Base-by-base conservation (phyloP, 2,329 filamentous ascomycete genomes). In the Fusarium oligoseptatum region DNA sequence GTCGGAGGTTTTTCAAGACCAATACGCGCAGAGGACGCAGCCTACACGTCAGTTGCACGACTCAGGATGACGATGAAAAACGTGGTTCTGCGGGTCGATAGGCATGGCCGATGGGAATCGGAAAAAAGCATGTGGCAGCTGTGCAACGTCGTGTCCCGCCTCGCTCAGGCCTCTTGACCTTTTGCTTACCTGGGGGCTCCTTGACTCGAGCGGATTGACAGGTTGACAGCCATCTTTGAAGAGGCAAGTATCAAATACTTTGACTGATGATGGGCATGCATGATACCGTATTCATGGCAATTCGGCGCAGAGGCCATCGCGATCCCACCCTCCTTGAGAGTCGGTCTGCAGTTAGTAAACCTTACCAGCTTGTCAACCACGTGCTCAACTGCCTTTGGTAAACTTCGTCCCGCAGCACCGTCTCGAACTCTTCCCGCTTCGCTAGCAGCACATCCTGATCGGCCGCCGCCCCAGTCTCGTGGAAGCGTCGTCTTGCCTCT, bases 351-450 rank as follows among this genome's bases (percentile, higher is more conserved):
- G 52, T 56, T 29, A 36, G 32, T 24, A 41, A 67, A 55, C 64
- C 27, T 74, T 69, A 77, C 72, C 77, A 79, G 55, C 68, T 78
- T 69, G 67, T 77, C 70, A 77, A 67, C 66, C 77, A 78, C 72
- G 70, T 77, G 70, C 61, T 70, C 45, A 74, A 57, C 41, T 70
- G 72, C 67, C 66, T 78, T 32, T 70, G 41, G 67, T 78, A 64
- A 20, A 79, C 62, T n/a, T 76, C 68, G 20, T 76, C 74, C 29
- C 56, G 64, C 50, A 75, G 20, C 45, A 78, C 57, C 55, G 72
- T 76, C 63, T 78, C 77, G 60, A 78, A 65, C 43, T 71, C 66
- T n/a, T 74, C 68, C 52, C 70, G 70, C 57, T 27, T 71, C 43
- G 36, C 58, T 24, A 76, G 39, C 66, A 78, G 56, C 15, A 48